A percentile compares a stretch with the other conserved stretches of the same genome.
Evolutionary conservation across 805 yeast species (phyloP).

Genomic region (Saccharomycopsis sp.): DNA sequence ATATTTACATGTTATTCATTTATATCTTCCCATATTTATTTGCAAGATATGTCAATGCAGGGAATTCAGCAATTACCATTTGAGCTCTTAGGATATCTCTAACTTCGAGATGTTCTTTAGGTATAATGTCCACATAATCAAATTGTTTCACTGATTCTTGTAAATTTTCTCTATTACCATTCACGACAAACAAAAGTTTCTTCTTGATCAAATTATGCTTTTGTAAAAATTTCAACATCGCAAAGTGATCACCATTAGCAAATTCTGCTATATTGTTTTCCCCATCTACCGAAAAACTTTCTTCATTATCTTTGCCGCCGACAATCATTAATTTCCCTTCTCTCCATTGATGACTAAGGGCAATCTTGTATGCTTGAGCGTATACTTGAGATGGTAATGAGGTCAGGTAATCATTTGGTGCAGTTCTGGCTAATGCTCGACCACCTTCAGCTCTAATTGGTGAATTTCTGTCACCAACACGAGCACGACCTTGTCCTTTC

Average conservation of each 20-base stretch:
- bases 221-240: conserved; percentile 43
- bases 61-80: conserved; percentile 63
- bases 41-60: conserved; percentile 60
- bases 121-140: conserved; percentile 56
- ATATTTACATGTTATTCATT: no score
- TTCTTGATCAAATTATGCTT: conserved; percentile 43
- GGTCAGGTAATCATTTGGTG: conserved; percentile 85
- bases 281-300: conserved; percentile 17
- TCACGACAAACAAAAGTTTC: conserved; percentile 62
- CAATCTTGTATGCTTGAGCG: conserved; percentile 68
- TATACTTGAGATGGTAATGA: conserved; percentile 69
- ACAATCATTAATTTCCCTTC: conserved; percentile 65
- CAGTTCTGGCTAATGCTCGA: conserved; percentile 80
- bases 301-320: conserved; percentile 39
- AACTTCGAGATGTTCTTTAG: conserved; percentile 74
- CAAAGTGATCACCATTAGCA: conserved; percentile 34
- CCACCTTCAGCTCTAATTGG: conserved; percentile 90
- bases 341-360: conserved; percentile 74
- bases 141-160: conserved; percentile 47
- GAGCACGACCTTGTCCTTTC: conserved; percentile 92
- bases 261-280: conserved; percentile 29
- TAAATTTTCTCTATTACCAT: conserved; percentile 43
- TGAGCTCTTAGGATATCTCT: conserved; percentile 78
- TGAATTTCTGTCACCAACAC: conserved; percentile 93
- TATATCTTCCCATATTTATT: conserved; percentile 11